Evolutionary conservation across 495 filamentous ascomycete species (phyloP), one percentile per base, ranked within the genome.

Genomic region (Aspergillus nidulans): DNA sequence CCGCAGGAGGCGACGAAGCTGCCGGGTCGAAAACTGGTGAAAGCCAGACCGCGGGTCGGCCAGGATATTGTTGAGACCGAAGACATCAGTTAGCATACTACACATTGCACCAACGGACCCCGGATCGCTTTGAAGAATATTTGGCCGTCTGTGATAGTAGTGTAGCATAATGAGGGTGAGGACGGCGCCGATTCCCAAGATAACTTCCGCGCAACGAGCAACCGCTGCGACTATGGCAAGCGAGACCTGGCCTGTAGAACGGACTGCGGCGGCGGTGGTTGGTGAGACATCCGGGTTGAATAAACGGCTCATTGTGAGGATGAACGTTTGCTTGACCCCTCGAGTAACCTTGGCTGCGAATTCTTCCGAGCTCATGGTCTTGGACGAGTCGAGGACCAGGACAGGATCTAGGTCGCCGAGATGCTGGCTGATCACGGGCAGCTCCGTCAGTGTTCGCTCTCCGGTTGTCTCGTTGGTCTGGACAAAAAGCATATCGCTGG

Each of bases 91-190:
- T 1, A 69, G 57, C 32, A 75, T 69, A 55, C 70, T 73, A 36
- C 70, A 75, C 72, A 75, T 73, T 30, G 72, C 72, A 8, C 69
- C 66, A 34, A 75, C 72, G 0, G 72, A 73, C 8, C 72, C 66
- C 2, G 72, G 72, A 23, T 75, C 72, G 40, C 69, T 68, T 43
- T 72, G 63, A 0, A 75, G 62, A 34, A 75, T 71, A 23, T 71
- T 69, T 7, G 62, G 54, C 0, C 72, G 69, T 0, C 52, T 61
- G 13, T 62, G 63, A 50, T 73, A 73, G 32, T 67, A 52, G 18
- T 61, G 68, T 18, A 73, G 41, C 15, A 75, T 59, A 44, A 61
- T 60, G 6, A 73, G 6, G 0, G 62, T 53, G 13, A 68, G 63
- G 10, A 72, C 16, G 1, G 52, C 53, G 9, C 66, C 63, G 8